Base-by-base conservation (phyloP, 768 basidiomycete genomes). In the Tulasnella sp. region DNA sequence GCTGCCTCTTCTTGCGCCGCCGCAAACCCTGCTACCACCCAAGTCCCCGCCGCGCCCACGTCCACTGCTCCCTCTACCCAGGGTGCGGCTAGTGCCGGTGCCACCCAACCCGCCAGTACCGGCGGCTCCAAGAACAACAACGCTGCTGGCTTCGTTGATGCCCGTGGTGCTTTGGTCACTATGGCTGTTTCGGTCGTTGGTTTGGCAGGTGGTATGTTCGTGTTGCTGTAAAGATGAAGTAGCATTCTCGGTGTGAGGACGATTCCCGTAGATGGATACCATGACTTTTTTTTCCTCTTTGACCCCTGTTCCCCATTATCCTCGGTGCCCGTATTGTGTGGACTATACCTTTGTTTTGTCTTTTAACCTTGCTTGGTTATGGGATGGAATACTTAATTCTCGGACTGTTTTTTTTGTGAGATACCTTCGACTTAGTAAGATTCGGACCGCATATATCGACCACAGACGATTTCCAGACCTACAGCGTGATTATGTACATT, bases 1-100 rank as follows among this genome's bases (percentile, higher is more conserved):
- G 91, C 87, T 52, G 90, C 87, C 31, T 87, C 84, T 74, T 90
- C 91, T 17, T 94, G 93, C 74, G 82, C 91, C 25, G 89, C 86
- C 80, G 87, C 91, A 19, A 82, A 84, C 17, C 87, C 90, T 17
- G n/a, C 75, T 8, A 37, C 15, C 25, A 76, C 75, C 12, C 40
- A 39, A 31, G 67, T 76, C 31, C 75, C 75, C 31, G 14, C 37
- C 9, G 31, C 31, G 0, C 75, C 75, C 8, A 37, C 64, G 17
- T 3, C 67, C 1, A 76, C 67, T 40, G 38, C 67, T 29, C 38
- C 67, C 14, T 40, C 38, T n/a, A 76, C 67, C 25, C 17, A 40
- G n/a, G 75, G 67, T n/a, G 75, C 22, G 14, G 25, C 25, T 22
- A 76, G 37, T 31, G 19, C 67, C 25, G 67, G 38, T 68, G 42